These are phyloP conservation scores for Microbotryomycetes sp. DNA, from an alignment of 1,284 basidiomycete genomes.

Conservation along the genomic window DNA sequence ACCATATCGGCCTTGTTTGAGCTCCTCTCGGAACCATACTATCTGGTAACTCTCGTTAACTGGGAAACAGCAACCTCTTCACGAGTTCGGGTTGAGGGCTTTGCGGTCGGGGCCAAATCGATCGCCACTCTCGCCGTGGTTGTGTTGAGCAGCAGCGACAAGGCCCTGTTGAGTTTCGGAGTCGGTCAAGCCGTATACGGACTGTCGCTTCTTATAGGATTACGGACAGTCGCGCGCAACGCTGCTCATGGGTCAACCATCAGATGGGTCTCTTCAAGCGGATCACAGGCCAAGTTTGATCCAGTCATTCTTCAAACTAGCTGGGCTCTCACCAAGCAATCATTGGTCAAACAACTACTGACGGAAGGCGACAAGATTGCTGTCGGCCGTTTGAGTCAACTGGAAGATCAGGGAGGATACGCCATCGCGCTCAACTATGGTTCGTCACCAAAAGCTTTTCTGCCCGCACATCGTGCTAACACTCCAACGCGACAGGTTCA, in stretches of 20 bases:
- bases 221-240: conserved; percentile 40
- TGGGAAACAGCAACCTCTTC: conserved; percentile 25
- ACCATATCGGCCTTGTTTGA: conserved; percentile 66
- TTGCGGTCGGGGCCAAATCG: conserved; percentile 68
- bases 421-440: conserved; percentile 92
- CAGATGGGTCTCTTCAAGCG: neutral
- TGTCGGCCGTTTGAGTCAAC: conserved; percentile 69
- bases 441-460: conserved; percentile 42
- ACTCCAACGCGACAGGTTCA: conserved; percentile 57
- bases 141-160: conserved; percentile 47
- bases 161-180: conserved; percentile 72
- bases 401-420: conserved; percentile 85
- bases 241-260: conserved; percentile 33
- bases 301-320: conserved; percentile 21
- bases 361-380: conserved; percentile 94
- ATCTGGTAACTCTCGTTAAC: conserved; percentile 51
- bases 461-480: neutral
- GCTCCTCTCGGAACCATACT: conserved; percentile 72
- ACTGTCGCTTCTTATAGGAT: conserved; percentile 42
- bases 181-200: conserved; percentile 69
- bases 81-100: conserved; percentile 54
- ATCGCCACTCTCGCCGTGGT: conserved; percentile 61
- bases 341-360: conserved; percentile 83
- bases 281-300: conserved; percentile 47
- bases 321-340: conserved; percentile 74